Conservation (phyloP, 1,139 yeast species). For the Zygosaccharomyces sapae region DNA sequence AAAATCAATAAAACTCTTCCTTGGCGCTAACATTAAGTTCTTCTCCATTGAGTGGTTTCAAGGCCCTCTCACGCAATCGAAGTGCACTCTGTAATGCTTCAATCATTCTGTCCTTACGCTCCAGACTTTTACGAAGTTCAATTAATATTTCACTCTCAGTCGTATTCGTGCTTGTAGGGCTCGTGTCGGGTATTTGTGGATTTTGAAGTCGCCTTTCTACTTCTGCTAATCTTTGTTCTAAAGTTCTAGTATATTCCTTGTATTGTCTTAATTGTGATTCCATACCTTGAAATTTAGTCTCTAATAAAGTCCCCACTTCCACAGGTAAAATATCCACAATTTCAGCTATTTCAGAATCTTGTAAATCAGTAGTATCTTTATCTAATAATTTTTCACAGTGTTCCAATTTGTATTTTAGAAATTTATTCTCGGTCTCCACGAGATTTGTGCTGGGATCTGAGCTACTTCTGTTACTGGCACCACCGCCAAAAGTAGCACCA, state of each 20-base stretch:
- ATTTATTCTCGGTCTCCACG: constrained; percentile 25
- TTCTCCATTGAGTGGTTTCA: constrained; percentile 10
- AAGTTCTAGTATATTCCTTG: constrained; percentile 19
- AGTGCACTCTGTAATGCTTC: constrained; percentile 64
- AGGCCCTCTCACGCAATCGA: constrained; percentile 44
- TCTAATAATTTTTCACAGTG: constrained; percentile 34
- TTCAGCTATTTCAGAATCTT: constrained; percentile 27
- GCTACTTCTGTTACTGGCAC: constrained; percentile 3
- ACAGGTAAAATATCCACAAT: constrained; percentile 30
- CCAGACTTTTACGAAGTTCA: constrained; percentile 57
- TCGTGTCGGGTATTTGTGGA: background rate
- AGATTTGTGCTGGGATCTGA: constrained; percentile 13
- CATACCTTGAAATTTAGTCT: constrained; percentile 28
- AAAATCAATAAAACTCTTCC: constrained; percentile 7
- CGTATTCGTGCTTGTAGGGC: no score
- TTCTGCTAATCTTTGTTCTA: constrained; percentile 21
- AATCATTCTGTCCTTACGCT: constrained; percentile 73
- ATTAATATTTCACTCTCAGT: constrained; percentile 48
- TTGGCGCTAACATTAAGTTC: constrained; percentile 6
- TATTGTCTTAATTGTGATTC: constrained; percentile 28
- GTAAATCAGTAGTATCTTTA: constrained; percentile 23
- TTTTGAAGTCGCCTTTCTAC: constrained; percentile 8
- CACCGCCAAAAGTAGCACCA: constrained; percentile 6
- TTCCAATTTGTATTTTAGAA: constrained; percentile 37
- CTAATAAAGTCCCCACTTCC: constrained; percentile 29